Percentiles rank a stretch among this genome's conserved stretches.
Conservation (phyloP, 2,329 filamentous ascomycete species). For the Pseudocercospora fuligena region DNA sequence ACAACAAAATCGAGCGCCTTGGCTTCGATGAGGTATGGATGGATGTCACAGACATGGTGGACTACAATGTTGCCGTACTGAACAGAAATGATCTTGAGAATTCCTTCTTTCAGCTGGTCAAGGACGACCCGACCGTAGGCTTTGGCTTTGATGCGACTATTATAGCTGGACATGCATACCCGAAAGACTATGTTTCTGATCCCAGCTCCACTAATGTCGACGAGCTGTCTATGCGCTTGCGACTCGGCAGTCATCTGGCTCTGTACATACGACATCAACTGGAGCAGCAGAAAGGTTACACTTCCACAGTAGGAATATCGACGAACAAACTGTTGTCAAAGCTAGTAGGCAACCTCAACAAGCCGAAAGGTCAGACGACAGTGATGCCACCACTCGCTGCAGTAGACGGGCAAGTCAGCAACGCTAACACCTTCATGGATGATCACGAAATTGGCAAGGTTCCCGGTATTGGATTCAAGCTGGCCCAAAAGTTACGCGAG, state of each 20-base stretch:
- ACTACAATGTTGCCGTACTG: slow-evolving; percentile 76
- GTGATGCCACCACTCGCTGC: slow-evolving; percentile 65
- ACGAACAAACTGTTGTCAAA: slow-evolving; percentile 88
- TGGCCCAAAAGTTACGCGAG: slow-evolving; percentile 69
- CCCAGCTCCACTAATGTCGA: slow-evolving; percentile 13
- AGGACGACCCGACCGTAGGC: slow-evolving; percentile 74
- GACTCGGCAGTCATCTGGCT: slow-evolving; percentile 81
- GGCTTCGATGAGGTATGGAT: slow-evolving; percentile 86
- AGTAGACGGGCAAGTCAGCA: slow-evolving; percentile 43
- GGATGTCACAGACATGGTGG: slow-evolving; percentile 84
- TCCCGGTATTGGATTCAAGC: slow-evolving; percentile 83
- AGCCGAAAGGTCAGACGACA: slow-evolving; percentile 86
- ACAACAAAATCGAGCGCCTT: slow-evolving; percentile 74
- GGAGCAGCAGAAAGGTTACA: slow-evolving; percentile 79
- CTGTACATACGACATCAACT: slow-evolving; percentile 72
- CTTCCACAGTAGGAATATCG: slow-evolving; percentile 83
- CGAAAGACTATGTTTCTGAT: slow-evolving; percentile 36
- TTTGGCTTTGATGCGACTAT: slow-evolving; percentile 76
- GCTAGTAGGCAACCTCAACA: slow-evolving; percentile 80
- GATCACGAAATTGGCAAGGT: slow-evolving; percentile 76
- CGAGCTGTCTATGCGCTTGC: slow-evolving; percentile 59
- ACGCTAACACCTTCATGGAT: slow-evolving; percentile 74
- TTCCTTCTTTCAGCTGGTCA: slow-evolving; percentile 81
- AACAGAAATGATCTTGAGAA: slow-evolving; percentile 66
- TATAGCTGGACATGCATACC: slow-evolving; percentile 69